A percentile compares a stretch with the other conserved stretches of the same genome.
Evolutionary conservation across 2,329 filamentous ascomycete species (phyloP).

Genomic region (Fusarium marasasianum): DNA sequence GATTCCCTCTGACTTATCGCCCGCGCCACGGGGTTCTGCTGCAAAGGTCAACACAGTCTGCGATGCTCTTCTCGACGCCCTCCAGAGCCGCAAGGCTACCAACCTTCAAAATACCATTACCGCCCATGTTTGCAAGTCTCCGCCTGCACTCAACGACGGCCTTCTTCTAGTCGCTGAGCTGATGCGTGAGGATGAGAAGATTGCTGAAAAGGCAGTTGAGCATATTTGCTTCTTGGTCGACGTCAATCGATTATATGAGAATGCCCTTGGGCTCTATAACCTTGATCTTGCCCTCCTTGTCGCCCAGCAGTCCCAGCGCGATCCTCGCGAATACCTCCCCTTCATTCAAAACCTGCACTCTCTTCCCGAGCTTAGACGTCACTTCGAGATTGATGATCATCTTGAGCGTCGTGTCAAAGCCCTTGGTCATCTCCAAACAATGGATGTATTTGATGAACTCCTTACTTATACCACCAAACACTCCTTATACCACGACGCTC

Average conservation of each 20-base stretch:
- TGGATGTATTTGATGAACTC: constrained; percentile 81
- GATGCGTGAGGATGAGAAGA: constrained; percentile 70
- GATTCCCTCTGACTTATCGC: constrained; percentile 14
- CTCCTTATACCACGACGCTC: constrained; percentile 77
- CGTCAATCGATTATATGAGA: constrained; percentile 89
- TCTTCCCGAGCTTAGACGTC: constrained; percentile 73
- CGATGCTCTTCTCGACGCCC: constrained; percentile 78
- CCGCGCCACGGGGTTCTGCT: constrained; percentile 29
- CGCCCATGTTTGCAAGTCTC: constrained; percentile 91
- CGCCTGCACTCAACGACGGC: constrained; percentile 88
- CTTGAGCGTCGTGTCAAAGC: constrained; percentile 82
- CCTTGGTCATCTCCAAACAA: constrained; percentile 75
- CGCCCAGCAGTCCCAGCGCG: constrained; percentile 94
- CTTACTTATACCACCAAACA: constrained; percentile 82
- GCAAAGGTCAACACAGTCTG: constrained; percentile 88
- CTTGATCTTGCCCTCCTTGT: constrained; percentile 89
- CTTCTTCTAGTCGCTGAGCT: constrained; percentile 81
- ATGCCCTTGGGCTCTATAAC: constrained; percentile 89
- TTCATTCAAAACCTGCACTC: constrained; percentile 90
- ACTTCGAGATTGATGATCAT: constrained; percentile 90
- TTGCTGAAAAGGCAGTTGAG: constrained; percentile 89
- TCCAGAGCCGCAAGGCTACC: constrained; percentile 69
- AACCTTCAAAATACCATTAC: constrained; percentile 93
- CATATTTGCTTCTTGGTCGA: constrained; percentile 98
- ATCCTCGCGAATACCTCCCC: constrained; percentile 93